Conservation (phyloP, 495 filamentous ascomycete species). For the Lasiosphaeriaceae sp. region DNA sequence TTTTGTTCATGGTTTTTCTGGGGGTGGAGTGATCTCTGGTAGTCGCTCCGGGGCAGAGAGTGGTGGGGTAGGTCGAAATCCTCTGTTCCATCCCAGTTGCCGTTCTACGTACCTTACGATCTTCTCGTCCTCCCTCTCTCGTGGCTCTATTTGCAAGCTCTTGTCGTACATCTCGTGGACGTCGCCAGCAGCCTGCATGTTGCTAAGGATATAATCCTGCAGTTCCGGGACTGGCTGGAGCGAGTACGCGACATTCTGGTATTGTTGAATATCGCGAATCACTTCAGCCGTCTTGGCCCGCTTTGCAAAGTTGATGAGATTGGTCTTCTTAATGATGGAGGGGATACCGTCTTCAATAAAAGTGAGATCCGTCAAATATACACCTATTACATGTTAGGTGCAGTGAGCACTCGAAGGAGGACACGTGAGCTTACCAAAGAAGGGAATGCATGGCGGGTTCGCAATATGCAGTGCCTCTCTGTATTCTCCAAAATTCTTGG, state of each 20-base stretch:
- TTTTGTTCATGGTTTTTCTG: neutral
- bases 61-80: neutral
- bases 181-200: constrained; percentile 89
- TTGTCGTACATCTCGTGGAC: constrained; percentile 99
- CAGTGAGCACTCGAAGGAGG: neutral
- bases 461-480: constrained; percentile 86
- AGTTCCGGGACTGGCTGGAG: constrained; percentile 84
- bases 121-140: constrained; percentile 91
- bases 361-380: constrained; percentile 95
- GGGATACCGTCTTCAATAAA: constrained; percentile 99
- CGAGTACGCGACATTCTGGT: constrained; percentile 92
- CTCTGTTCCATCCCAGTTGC: neutral
- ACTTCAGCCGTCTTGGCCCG: constrained; percentile 96
- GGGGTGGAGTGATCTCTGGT: neutral
- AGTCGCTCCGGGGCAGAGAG: neutral
- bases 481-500: constrained; percentile 97
- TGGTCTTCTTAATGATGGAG: constrained; percentile 87
- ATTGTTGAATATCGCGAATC: constrained; percentile 96
- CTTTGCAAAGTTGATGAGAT: constrained; percentile 97
- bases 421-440: constrained; percentile 70
- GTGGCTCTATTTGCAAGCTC: constrained; percentile 85
- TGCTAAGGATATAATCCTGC: constrained; percentile 94
- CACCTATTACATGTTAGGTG: constrained; percentile 52
- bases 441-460: constrained; percentile 95
- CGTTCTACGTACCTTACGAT: constrained; percentile 52